Evolutionary conservation across 305 asterid genomes (phyloP).

Genomic region (Rubia balearica): DNA sequence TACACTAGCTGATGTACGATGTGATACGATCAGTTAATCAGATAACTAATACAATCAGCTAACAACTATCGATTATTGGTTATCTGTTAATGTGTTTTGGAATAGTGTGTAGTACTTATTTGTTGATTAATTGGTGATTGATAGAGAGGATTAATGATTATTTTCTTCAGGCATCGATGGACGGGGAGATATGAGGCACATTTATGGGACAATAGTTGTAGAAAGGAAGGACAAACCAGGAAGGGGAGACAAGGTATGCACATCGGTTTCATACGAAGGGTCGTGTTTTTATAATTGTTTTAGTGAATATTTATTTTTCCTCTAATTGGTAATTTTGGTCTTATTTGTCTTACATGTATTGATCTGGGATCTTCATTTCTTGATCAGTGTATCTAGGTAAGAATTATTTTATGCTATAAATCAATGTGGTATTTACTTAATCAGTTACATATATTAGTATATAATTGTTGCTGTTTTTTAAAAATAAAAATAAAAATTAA

Average conservation of each 20-base stretch:
- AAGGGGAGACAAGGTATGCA: conserved; percentile 78
- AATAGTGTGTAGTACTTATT: neutral
- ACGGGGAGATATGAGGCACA: conserved; percentile 89
- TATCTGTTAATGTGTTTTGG: neutral
- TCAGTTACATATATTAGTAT: neutral
- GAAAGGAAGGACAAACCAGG: conserved; percentile 85
- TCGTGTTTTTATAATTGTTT: too few relatives aligned
- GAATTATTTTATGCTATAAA: neutral
- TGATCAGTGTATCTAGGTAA: conserved; percentile 70
- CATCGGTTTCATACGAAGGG: neutral
- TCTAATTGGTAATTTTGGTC: neutral
- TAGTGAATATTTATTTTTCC: too few relatives aligned
- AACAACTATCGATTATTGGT: too few relatives aligned
- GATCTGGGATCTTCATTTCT: conserved; percentile 12
- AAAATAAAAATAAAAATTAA: too few relatives aligned
- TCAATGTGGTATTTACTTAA: neutral
- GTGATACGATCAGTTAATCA: neutral
- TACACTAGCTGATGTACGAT: neutral
- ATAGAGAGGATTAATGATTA: neutral
- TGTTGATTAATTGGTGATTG: neutral
- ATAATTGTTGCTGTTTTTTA: neutral
- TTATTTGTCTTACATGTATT: conserved; percentile 10
- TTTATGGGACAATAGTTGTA: conserved; percentile 79
- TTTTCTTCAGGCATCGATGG: conserved; percentile 59
- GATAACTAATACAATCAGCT: neutral